phyloP scores from a whole-genome alignment of 768 basidiomycete species.

The Collybia nuda region DNA sequence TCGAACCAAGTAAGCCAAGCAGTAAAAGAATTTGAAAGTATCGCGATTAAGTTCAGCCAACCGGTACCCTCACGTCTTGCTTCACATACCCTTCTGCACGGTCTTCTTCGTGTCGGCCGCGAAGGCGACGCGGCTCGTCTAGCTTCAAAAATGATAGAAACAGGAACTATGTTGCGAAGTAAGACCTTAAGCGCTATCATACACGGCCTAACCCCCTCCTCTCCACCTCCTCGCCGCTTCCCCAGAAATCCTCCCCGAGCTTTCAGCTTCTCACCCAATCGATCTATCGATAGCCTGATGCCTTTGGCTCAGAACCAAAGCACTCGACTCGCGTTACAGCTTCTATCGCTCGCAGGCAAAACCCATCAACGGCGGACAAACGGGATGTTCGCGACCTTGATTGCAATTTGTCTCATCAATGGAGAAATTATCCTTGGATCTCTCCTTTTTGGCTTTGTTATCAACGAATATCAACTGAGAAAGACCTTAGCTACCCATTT shows the following conservation, averaged over 20 bases:
- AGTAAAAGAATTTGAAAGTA: constrained; percentile 29
- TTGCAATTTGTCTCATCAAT: constrained; percentile 68
- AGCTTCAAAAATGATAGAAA: constrained; percentile 50
- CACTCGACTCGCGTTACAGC: constrained; percentile 50
- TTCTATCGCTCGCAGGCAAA: constrained; percentile 53
- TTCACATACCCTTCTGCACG: constrained; percentile 65
- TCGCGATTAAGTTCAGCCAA: constrained; percentile 45
- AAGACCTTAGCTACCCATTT: not conserved
- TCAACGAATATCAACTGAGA: constrained; percentile 58
- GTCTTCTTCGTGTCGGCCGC: constrained; percentile 53
- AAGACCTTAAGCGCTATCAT: constrained; percentile 51
- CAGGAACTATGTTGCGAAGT: constrained; percentile 49
- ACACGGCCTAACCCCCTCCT: constrained; percentile 17
- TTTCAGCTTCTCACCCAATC: constrained; percentile 16
- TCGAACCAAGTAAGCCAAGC: constrained; percentile 14
- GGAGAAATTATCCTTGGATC: constrained; percentile 81
- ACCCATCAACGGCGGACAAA: constrained; percentile 55
- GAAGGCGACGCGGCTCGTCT: constrained; percentile 46
- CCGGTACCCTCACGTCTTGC: constrained; percentile 58
- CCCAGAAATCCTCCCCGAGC: constrained; percentile 13
- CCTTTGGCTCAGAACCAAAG: constrained; percentile 35
- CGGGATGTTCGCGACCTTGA: constrained; percentile 59
- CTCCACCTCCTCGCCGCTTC: constrained; percentile 10
- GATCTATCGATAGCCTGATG: constrained; percentile 21
- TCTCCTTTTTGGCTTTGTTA: constrained; percentile 61